phyloP scores from a whole-genome alignment of 2,329 filamentous ascomycete species.

The Fusarium sp. region DNA sequence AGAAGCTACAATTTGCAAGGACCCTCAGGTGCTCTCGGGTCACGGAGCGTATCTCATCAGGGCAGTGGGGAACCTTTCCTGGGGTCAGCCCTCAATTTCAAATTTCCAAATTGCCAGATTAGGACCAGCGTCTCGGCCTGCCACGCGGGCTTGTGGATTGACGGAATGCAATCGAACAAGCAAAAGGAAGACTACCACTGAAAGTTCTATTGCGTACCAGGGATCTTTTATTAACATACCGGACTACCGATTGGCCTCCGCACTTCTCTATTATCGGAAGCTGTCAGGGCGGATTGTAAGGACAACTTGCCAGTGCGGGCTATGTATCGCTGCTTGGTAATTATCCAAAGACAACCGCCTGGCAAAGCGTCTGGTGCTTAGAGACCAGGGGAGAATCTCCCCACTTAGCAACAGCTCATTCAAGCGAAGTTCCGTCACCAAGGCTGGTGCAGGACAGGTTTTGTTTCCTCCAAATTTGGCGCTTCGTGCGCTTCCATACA shows the following conservation, averaged over 20 bases:
- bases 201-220: constrained; percentile 4
- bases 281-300: not conserved
- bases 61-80: constrained; percentile 36
- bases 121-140: constrained; percentile 40
- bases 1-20: constrained; percentile 26
- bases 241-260: not conserved
- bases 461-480: constrained; percentile 7
- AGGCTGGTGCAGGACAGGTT: constrained; percentile 1
- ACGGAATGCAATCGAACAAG: constrained; percentile 38
- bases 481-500: constrained; percentile 4
- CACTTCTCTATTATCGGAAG: not conserved
- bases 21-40: constrained; percentile 6
- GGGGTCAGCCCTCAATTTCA: constrained; percentile 45
- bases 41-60: constrained; percentile 21
- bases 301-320: not conserved
- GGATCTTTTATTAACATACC: constrained; percentile 18
- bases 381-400: constrained; percentile 3
- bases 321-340: not conserved
- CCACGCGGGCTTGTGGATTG: constrained; percentile 40
- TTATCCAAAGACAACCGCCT: constrained; percentile 2
- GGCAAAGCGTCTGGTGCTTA: constrained; percentile 4
- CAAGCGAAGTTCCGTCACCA: constrained; percentile 3
- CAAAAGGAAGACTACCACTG: constrained; percentile 10
- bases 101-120: constrained; percentile 43
- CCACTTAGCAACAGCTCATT: constrained; percentile 21